Evolutionary conservation across 192 early-diverging fungal genomes (phyloP), one percentile per base, ranked within the genome.

Genomic region (Podila minutissima): DNA sequence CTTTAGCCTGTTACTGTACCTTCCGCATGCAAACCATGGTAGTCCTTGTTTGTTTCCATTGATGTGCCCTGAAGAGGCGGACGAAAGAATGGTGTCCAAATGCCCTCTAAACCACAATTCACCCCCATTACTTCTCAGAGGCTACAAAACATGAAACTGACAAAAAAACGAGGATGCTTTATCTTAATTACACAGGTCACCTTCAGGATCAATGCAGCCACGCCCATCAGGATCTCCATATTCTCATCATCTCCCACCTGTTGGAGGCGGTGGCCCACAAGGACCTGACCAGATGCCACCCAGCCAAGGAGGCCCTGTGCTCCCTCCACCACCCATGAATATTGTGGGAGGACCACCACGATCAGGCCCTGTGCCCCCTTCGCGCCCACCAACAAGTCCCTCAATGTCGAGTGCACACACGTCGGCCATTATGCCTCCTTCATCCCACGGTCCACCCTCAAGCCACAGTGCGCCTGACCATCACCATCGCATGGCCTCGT

Each of bases 201-300:
- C 74, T 26, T 83, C 82, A 59, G 74, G 75, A 67, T 77, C 82
- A 15, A 76, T 77, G 63, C 69, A 70, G n/a, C 66, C 82, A 71
- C 71, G 69, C 71, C 70, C 84, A 35, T 73, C 76, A 46, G 59
- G 71, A 17, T 72, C 82, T 11, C 68, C 77, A 33, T 84, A 75
- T 38, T 33, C 76, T 58, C 77, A 81, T 75, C 83, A 84, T 84
- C 83, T 82, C 24, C 72, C 76, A 26, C 73, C 83, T 33, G 67
- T 74, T 26, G 64, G 55, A n/a, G 71, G 74, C 22, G 71, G 74
- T 24, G 71, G 74, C 51, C 68, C 79, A 24, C 71, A 70, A 71
- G 71, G 65, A 59, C 60, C 75, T 46, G 67, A 64, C 48, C 72
- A 79, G 31, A 68, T 65, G 49, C 68, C 67, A 12, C 57, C 73